These are phyloP conservation scores for Candida glucosophila DNA, from an alignment of 1,139 yeast genomes.

Conservation along the genomic window DNA sequence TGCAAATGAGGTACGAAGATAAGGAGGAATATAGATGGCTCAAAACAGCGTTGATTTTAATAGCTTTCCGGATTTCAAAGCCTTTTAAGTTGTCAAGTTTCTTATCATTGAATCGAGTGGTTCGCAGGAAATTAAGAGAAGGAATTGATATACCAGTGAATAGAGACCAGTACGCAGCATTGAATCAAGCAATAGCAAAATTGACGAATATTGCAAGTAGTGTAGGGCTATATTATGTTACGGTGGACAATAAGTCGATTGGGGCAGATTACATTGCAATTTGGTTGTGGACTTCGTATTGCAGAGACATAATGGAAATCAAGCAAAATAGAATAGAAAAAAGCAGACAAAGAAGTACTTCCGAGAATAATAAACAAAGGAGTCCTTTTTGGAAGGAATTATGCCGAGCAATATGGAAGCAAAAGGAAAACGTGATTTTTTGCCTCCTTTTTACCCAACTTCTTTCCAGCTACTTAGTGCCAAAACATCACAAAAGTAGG, in stretches of 20 bases:
- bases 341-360: too few relatives aligned
- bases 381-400: too few relatives aligned
- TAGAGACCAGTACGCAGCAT: not conserved
- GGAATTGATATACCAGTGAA: not conserved
- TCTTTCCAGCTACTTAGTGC: constrained; percentile 35
- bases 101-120: constrained; percentile 24
- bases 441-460: constrained; percentile 34
- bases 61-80: constrained; percentile 16
- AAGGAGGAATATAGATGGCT: too few relatives aligned
- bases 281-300: constrained; percentile 27
- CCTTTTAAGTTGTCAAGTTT: constrained; percentile 26
- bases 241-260: constrained; percentile 16
- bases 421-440: constrained; percentile 26
- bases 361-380: too few relatives aligned
- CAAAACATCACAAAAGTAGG: constrained; percentile 28
- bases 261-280: constrained; percentile 34
- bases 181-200: constrained; percentile 1
- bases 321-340: too few relatives aligned
- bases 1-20: too few relatives aligned
- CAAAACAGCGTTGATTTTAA: constrained; percentile 21
- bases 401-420: too few relatives aligned
- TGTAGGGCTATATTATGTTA: constrained; percentile 22
- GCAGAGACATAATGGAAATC: too few relatives aligned
- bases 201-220: constrained; percentile 19
- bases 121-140: constrained; percentile 8